Evolutionary conservation across 352 stramenopile genomes (phyloP), one percentile per base, ranked within the genome.

Genomic region (Phytophthora agathidicida): DNA sequence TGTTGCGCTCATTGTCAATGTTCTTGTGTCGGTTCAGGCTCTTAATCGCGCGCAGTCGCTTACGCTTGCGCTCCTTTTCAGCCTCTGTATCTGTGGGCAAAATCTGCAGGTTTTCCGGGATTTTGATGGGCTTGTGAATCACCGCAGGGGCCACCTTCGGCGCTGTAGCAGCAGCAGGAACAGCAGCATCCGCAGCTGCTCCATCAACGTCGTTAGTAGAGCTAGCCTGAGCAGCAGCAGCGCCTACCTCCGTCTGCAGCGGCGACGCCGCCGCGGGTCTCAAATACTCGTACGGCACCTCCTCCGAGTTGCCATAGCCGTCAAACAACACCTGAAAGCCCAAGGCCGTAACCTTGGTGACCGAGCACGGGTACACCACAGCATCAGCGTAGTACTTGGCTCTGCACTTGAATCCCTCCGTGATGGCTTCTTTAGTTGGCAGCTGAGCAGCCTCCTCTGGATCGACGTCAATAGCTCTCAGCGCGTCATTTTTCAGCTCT

Each of bases 261-360:
- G 38, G 35, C 7, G 11, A 17, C 17, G 38, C 16, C 11, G 39
- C 14, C 7, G 46, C 42, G 46, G 62, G 58, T 7, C 64, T 75
- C 52, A 97, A 62, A 75, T 97, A 97, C 69, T 96, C 87, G 36
- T 88, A 91, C 19, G 90, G 90, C 30, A 97, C 86, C 65, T 97
- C 90, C 57, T 97, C 90, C 37, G 77, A 84, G 68, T 97, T 97
- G 50, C 88, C 88, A 56, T 97, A 97, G 35, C 83, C 77, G 11
- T 89, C 79, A 55, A 96, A 97, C n/a, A 93, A 60, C 43, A 97
- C 83, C 24, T 86, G 86, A 59, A 91, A 94, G 1, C 90, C 90
- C 42, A 88, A 47, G 1, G 58, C 41, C 6, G 89, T 96, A 19
- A 87, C 54, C 13, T 80, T 71, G 8, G 80, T 86, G 30, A 96